phyloP scores from a whole-genome alignment of 129 eudicot genomes.

The Saposhnikovia divaricata region DNA sequence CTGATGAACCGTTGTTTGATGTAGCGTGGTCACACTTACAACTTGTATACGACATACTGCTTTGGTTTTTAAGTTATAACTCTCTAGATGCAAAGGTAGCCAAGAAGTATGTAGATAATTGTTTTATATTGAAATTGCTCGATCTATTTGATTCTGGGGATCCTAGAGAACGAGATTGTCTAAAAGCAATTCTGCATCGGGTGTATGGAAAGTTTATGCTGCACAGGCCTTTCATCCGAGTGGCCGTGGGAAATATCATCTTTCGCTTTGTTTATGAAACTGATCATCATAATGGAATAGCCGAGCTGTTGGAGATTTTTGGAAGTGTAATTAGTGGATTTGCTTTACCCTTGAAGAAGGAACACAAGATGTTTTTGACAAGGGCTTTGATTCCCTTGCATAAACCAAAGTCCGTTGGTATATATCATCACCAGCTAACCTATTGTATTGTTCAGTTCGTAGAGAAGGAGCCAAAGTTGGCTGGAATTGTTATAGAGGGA shows the following conservation, averaged over 20 bases:
- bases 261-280: conserved; percentile 52
- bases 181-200: conserved; percentile 58
- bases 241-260: conserved; percentile 54
- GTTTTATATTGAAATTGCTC: conserved; percentile 40
- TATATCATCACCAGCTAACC: conserved; percentile 61
- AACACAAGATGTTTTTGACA: conserved; percentile 51
- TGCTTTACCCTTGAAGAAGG: conserved; percentile 64
- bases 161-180: conserved; percentile 65
- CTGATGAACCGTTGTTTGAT: conserved; percentile 55
- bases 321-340: conserved; percentile 79
- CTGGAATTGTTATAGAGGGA: conserved; percentile 47
- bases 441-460: conserved; percentile 67
- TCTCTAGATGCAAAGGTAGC: conserved; percentile 57
- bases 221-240: conserved; percentile 62
- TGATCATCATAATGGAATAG: conserved; percentile 64
- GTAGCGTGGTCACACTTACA: conserved; percentile 75
- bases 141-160: conserved; percentile 69
- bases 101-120: conserved; percentile 41
- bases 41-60: conserved; percentile 61
- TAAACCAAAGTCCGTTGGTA: conserved; percentile 61
- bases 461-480: conserved; percentile 60
- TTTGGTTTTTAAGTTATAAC: conserved; percentile 38
- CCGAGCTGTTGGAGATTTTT: conserved; percentile 65
- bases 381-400: conserved; percentile 64
- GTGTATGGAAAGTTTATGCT: conserved; percentile 74